These are phyloP conservation scores for Cystobasidium sp. DNA, from an alignment of 1,284 basidiomycete genomes.

Conservation along the genomic window DNA sequence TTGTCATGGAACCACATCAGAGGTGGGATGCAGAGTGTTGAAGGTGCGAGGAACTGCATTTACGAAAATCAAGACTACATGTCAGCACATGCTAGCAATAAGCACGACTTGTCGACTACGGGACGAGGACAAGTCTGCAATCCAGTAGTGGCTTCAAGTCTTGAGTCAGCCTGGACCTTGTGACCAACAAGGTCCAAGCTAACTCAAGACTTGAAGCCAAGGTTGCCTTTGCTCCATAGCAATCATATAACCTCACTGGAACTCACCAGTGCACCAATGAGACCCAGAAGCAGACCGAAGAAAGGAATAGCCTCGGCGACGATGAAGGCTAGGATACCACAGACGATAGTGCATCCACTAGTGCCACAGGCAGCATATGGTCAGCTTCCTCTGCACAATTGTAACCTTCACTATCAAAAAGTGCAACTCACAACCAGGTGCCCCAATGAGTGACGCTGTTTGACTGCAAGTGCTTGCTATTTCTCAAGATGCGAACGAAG, in stretches of 20 bases:
- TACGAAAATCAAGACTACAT: slow-evolving; percentile 48
- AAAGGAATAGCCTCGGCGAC: slow-evolving; percentile 66
- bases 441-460: slow-evolving; percentile 67
- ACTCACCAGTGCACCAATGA: slow-evolving; percentile 59
- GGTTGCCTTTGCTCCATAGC: too few relatives aligned
- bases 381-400: slow-evolving; percentile 46
- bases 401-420: slow-evolving; percentile 61
- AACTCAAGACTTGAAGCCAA: too few relatives aligned
- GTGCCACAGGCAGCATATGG: not conserved
- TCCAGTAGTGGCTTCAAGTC: too few relatives aligned
- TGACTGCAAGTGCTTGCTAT: slow-evolving; percentile 64
- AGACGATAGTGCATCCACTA: not conserved
- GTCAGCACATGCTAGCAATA: slow-evolving; percentile 10
- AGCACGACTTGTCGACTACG: too few relatives aligned
- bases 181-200: too few relatives aligned
- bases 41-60: slow-evolving; percentile 21
- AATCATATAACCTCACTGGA: too few relatives aligned
- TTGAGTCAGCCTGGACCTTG: too few relatives aligned
- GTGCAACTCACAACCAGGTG: slow-evolving; percentile 62
- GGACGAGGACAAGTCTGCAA: too few relatives aligned
- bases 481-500: slow-evolving; percentile 67
- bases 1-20: slow-evolving; percentile 53
- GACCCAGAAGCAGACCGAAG: slow-evolving; percentile 62
- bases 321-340: slow-evolving; percentile 53
- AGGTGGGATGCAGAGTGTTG: slow-evolving; percentile 31